These are phyloP conservation scores for Plantago major DNA, from an alignment of 257 asterid species.

Conservation along the genomic window DNA sequence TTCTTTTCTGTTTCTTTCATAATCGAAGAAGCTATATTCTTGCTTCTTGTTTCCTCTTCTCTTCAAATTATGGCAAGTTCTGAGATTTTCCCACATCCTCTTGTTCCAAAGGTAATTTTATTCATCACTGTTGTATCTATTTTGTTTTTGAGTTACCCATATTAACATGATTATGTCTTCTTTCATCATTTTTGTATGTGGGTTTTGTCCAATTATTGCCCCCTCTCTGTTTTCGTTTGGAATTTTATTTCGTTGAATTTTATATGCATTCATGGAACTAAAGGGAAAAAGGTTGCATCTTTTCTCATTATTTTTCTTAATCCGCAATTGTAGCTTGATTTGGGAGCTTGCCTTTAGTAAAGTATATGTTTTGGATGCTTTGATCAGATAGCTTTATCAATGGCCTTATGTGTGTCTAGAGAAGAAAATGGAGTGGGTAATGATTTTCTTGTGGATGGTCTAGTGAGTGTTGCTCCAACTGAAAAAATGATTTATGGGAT, in stretches of 20 bases:
- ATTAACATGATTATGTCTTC: neutral
- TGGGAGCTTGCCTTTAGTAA: neutral
- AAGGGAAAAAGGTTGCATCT: conserved; percentile 19
- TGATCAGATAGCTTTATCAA: neutral
- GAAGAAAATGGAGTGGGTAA: neutral
- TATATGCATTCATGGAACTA: neutral
- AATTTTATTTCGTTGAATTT: conserved; percentile 2
- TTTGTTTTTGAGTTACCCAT: conserved; percentile 2
- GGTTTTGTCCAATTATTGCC: conserved; percentile 1
- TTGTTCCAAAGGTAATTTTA: conserved; percentile 30
- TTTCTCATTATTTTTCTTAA: conserved; percentile 6
- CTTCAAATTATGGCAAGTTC: conserved; percentile 21
- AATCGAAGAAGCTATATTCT: too few species aligned
- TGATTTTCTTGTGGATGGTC: neutral
- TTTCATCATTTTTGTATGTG: conserved; percentile 4
- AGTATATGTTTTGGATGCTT: too few species aligned
- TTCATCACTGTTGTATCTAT: neutral
- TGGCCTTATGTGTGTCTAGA: neutral
- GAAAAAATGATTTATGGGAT: neutral
- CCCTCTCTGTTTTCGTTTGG: conserved; percentile 2
- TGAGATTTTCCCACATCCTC: conserved; percentile 21
- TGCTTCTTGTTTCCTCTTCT: conserved; percentile 29
- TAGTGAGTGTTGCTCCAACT: neutral
- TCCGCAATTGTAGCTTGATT: conserved; percentile 1
- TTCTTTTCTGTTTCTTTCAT: neutral